Evolutionary conservation across 768 basidiomycete species (phyloP).

Genomic region (Psilocybe cyanescens): DNA sequence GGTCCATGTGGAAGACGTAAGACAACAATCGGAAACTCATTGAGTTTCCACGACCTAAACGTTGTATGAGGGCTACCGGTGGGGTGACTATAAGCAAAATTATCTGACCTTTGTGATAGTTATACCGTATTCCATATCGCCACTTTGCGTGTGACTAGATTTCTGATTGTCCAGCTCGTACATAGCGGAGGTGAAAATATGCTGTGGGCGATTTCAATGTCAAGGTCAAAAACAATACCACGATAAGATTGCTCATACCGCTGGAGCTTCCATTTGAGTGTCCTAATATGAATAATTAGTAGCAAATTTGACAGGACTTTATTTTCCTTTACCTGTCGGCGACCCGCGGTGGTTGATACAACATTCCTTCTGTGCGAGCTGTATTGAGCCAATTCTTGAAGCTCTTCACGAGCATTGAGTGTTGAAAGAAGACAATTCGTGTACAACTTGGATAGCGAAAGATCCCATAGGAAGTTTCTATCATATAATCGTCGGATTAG

Average conservation of each 20-base stretch:
- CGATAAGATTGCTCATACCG: neutral
- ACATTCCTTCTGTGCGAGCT: conserved; percentile 22
- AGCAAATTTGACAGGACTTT: neutral
- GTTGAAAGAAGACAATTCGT: conserved; percentile 54
- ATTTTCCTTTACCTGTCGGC: conserved; percentile 12
- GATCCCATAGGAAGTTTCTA: conserved; percentile 55
- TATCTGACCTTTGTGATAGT: conserved; percentile 1
- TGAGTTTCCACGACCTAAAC: neutral
- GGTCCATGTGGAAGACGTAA: too few species aligned
- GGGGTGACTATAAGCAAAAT: too few species aligned
- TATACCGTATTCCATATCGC: neutral
- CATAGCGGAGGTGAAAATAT: neutral
- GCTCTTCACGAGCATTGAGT: conserved; percentile 44
- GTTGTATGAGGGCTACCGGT: too few species aligned
- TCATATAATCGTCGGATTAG: neutral
- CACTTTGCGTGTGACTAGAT: neutral
- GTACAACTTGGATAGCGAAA: conserved; percentile 52
- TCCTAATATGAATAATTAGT: neutral
- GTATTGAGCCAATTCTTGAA: conserved; percentile 31
- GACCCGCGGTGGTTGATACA: conserved; percentile 22
- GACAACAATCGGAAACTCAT: neutral
- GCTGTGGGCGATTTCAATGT: neutral
- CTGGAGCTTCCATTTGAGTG: neutral
- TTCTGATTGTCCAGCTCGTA: conserved; percentile 2
- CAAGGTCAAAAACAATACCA: neutral